phyloP scores from a whole-genome alignment of 1,284 basidiomycete species.

The Moniliella sp. region DNA sequence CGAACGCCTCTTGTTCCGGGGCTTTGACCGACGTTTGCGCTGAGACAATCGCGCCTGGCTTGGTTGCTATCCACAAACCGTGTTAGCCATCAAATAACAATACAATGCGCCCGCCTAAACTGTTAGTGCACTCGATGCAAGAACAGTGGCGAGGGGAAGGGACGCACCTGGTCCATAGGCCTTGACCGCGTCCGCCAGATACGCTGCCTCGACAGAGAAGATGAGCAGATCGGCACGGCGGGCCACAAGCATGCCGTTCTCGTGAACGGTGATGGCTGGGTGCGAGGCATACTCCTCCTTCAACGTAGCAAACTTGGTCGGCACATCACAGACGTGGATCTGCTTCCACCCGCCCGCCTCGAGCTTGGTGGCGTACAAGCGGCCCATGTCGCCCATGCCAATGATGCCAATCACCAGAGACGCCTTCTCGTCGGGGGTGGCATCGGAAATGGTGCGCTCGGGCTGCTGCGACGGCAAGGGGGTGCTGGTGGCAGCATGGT shows the following conservation, averaged over 20 bases:
- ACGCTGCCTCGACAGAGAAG: constrained; percentile 83
- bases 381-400: constrained; percentile 54
- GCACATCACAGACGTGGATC: constrained; percentile 81
- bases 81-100: too few species aligned
- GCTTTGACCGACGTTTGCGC: constrained; percentile 94
- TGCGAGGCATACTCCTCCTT: constrained; percentile 44
- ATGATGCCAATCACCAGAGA: constrained; percentile 34
- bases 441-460: too few species aligned
- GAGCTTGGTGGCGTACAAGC: constrained; percentile 64
- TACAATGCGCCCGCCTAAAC: not conserved
- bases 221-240: constrained; percentile 67
- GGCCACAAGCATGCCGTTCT: constrained; percentile 63
- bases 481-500: too few species aligned
- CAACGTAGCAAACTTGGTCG: constrained; percentile 52
- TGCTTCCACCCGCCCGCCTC: constrained; percentile 53
- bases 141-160: not conserved
- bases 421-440: constrained; percentile 6
- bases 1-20: constrained; percentile 74
- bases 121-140: not conserved
- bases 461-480: too few species aligned
- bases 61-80: constrained; percentile 52
- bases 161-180: constrained; percentile 69
- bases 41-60: constrained; percentile 70
- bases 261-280: constrained; percentile 44
- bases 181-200: constrained; percentile 58